Evolutionary conservation across 2,329 filamentous ascomycete species (phyloP).

Genomic region (Xylaria hypoxylon): DNA sequence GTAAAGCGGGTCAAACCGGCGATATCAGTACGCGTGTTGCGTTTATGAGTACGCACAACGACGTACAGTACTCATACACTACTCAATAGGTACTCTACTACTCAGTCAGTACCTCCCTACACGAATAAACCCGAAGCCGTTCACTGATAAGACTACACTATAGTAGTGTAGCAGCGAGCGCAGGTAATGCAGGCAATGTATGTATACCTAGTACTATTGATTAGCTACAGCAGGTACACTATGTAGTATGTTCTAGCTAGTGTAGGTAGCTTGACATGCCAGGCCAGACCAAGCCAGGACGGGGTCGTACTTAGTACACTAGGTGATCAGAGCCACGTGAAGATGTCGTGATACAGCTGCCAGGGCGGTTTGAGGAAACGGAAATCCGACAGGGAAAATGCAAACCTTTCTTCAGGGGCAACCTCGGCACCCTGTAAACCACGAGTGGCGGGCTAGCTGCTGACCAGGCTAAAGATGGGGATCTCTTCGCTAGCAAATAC

Average conservation of each 20-base stretch:
- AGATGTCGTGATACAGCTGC: slow-evolving; percentile 39
- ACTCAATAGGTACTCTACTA: too few relatives aligned
- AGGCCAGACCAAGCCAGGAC: slow-evolving; percentile 4
- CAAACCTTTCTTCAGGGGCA: slow-evolving; percentile 35
- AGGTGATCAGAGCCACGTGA: slow-evolving; percentile 38
- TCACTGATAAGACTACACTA: too few relatives aligned
- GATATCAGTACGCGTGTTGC: neutral
- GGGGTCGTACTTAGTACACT: slow-evolving; percentile 18
- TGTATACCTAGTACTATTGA: too few relatives aligned
- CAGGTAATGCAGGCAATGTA: too few relatives aligned
- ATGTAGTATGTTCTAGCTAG: slow-evolving; percentile 16
- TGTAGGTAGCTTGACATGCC: slow-evolving; percentile 12
- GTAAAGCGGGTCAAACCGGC: slow-evolving; percentile 1
- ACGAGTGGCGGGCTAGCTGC: slow-evolving; percentile 34
- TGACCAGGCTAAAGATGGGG: slow-evolving; percentile 36
- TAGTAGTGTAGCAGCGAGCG: too few relatives aligned
- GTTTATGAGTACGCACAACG: neutral
- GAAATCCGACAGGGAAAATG: slow-evolving; percentile 33
- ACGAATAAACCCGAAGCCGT: too few relatives aligned
- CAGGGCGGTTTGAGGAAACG: slow-evolving; percentile 28
- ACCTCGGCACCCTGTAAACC: slow-evolving; percentile 36
- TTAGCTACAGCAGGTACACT: too few relatives aligned
- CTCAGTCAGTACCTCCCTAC: too few relatives aligned
- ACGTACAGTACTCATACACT: too few relatives aligned
- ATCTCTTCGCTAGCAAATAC: slow-evolving; percentile 33